Conservation (phyloP, 2,329 filamentous ascomycete species). For the Cytospora leucostoma region DNA sequence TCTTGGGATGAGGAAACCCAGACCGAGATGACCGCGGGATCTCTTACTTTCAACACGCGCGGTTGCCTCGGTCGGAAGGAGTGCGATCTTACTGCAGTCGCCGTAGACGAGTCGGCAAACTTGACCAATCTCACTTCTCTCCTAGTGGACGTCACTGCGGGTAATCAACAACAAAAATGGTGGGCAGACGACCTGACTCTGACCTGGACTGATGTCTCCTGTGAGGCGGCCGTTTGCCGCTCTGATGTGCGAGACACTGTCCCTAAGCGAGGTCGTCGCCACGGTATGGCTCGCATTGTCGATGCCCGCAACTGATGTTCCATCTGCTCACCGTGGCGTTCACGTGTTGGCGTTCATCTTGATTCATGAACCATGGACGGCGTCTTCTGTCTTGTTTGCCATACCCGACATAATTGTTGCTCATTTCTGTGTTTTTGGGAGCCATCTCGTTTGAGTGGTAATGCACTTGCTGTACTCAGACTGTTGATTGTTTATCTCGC, state of each 20-base stretch:
- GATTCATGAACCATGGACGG: constrained; percentile 7
- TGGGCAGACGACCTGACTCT: constrained; percentile 49
- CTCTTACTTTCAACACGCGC: constrained; percentile 32
- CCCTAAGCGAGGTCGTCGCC: constrained; percentile 26
- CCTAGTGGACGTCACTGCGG: constrained; percentile 43
- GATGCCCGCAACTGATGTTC: constrained; percentile 5
- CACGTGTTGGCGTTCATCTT: not conserved
- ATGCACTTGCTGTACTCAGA: constrained; percentile 18
- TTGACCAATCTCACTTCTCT: constrained; percentile 42
- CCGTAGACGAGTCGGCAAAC: constrained; percentile 29
- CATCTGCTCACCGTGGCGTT: not conserved
- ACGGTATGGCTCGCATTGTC: constrained; percentile 11
- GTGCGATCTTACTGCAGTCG: constrained; percentile 36
- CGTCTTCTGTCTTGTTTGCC: constrained; percentile 15
- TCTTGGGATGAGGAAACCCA: constrained; percentile 31
- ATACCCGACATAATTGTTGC: constrained; percentile 22
- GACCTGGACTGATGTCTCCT: constrained; percentile 46
- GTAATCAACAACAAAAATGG: constrained; percentile 42
- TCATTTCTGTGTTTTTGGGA: constrained; percentile 25
- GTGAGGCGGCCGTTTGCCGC: constrained; percentile 42
- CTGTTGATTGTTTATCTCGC: constrained; percentile 17
- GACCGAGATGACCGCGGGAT: constrained; percentile 32
- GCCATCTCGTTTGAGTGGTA: constrained; percentile 24
- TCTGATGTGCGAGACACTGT: constrained; percentile 36
- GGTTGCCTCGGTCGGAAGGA: constrained; percentile 35